These are phyloP conservation scores for Helotiales sp. DNA, from an alignment of 2,329 filamentous ascomycete species.

Conservation along the genomic window DNA sequence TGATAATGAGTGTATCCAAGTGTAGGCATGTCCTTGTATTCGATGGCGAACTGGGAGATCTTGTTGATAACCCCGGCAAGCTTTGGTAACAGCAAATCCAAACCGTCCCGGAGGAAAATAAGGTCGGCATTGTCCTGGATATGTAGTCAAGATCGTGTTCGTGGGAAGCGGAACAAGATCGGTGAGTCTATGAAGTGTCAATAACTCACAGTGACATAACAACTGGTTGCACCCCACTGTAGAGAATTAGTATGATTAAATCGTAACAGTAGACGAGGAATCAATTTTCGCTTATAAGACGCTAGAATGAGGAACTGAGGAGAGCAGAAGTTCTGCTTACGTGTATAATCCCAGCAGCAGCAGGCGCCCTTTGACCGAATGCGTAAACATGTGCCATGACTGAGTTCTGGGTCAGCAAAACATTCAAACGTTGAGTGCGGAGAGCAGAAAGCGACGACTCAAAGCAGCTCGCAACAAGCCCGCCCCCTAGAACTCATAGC, in stretches of 20 bases:
- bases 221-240: conserved; percentile 59
- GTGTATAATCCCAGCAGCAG: conserved; percentile 56
- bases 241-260: no score
- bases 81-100: conserved; percentile 76
- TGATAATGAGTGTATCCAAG: conserved; percentile 16
- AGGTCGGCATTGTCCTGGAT: conserved; percentile 68
- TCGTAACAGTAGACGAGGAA: conserved; percentile 69
- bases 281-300: not conserved
- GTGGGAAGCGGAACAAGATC: no score
- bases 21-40: conserved; percentile 72
- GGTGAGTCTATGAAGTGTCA: no score
- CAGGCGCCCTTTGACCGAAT: conserved; percentile 71
- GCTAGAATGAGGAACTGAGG: no score
- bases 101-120: conserved; percentile 69
- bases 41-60: conserved; percentile 67
- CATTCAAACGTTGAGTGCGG: no score
- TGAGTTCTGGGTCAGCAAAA: no score
- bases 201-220: conserved; percentile 17
- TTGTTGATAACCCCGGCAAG: conserved; percentile 77
- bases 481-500: no score
- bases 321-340: no score
- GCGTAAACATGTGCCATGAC: conserved; percentile 60
- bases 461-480: no score
- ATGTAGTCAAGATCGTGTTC: not conserved
- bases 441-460: no score